These are phyloP conservation scores for Aspergillus amoenus DNA, from an alignment of 2,329 filamentous ascomycete genomes.

Conservation along the genomic window DNA sequence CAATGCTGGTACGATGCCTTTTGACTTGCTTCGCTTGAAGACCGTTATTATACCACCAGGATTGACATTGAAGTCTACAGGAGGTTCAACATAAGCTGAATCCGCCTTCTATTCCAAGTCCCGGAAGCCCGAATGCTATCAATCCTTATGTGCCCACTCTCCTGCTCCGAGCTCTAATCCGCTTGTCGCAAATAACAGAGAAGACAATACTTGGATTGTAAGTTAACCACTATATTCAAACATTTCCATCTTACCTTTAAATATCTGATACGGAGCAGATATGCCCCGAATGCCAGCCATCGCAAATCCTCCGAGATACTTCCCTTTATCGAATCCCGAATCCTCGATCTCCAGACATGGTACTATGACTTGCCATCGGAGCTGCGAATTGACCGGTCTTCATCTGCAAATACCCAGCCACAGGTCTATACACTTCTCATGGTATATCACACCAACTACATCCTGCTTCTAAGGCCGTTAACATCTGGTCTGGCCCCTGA, in stretches of 20 bases:
- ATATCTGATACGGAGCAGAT: neutral
- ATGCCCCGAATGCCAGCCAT: neutral
- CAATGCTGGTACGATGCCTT: neutral
- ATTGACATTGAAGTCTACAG: too few species aligned
- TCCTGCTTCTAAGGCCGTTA: neutral
- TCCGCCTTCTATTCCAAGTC: too few species aligned
- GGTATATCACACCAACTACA: neutral
- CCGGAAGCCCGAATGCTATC: too few species aligned
- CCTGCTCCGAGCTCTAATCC: neutral
- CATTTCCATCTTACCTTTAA: too few species aligned
- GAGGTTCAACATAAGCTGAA: too few species aligned
- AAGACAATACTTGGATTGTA: neutral
- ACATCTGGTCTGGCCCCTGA: neutral
- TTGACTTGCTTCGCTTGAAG: too few species aligned
- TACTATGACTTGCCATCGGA: neutral
- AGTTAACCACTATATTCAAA: neutral
- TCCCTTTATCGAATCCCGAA: neutral
- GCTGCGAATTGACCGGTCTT: neutral
- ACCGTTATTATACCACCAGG: neutral
- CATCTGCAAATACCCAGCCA: neutral
- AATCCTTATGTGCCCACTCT: neutral
- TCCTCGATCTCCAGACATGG: neutral
- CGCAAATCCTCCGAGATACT: neutral
- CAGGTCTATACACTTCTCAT: neutral
- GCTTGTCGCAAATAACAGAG: neutral